A percentile compares a stretch with the other conserved stretches of the same genome.
phyloP scores from a whole-genome alignment of 2,329 filamentous ascomycete genomes.

The Colletotrichum plurivorum region DNA sequence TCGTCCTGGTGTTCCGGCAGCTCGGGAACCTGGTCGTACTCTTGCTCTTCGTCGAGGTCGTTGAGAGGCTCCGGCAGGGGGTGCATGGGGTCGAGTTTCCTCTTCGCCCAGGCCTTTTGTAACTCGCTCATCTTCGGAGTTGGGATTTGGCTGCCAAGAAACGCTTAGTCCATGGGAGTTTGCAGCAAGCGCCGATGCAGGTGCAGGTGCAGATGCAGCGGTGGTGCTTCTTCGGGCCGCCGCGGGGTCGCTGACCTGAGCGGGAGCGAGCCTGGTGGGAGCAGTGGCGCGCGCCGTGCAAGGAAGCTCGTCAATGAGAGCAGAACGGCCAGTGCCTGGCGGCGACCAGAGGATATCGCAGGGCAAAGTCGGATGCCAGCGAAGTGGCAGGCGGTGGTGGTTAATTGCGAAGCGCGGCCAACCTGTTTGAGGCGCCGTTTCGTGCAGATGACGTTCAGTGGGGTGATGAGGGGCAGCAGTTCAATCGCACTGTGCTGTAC shows the following conservation, averaged over 20 bases:
- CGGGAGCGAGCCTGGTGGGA: not conserved
- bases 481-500: constrained; percentile 13
- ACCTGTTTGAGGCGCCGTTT: constrained; percentile 19
- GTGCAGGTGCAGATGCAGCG: not conserved
- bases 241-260: not conserved
- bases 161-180: constrained; percentile 19
- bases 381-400: constrained; percentile 1
- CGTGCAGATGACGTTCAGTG: constrained; percentile 39
- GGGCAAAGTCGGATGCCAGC: constrained; percentile 2
- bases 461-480: constrained; percentile 36
- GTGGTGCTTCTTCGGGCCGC: constrained; percentile 1
- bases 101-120: constrained; percentile 83
- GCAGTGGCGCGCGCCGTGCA: not conserved
- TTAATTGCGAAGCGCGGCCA: constrained; percentile 7
- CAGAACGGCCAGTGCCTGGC: not conserved
- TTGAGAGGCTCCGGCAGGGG: constrained; percentile 65
- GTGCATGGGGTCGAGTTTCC: constrained; percentile 75
- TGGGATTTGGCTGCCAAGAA: constrained; percentile 11
- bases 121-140: constrained; percentile 80
- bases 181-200: constrained; percentile 4
- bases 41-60: constrained; percentile 68
- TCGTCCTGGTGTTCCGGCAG: constrained; percentile 64
- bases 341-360: not conserved
- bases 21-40: constrained; percentile 61
- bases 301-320: not conserved